Percentiles rank a stretch among this genome's conserved stretches.
phyloP scores from a whole-genome alignment of 176 grass and related monocot species.

The Oryza coarctata region DNA sequence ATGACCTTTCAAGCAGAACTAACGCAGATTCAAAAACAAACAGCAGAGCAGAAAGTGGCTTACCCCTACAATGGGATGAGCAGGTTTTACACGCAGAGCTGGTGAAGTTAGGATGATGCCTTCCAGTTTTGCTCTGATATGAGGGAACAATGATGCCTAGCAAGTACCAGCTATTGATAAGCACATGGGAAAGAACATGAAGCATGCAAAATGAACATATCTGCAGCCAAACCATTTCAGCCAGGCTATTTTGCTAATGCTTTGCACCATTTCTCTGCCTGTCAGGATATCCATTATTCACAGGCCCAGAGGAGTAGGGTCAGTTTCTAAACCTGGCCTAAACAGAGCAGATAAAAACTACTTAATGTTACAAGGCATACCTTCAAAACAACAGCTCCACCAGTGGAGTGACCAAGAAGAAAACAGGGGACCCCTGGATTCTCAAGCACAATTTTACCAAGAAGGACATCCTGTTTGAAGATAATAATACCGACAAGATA shows the following conservation, averaged over 20 bases:
- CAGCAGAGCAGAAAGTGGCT: conserved; percentile 9
- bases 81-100: conserved; percentile 87
- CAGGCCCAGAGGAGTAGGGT: conserved; percentile 58
- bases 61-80: conserved; percentile 98
- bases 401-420: conserved; percentile 94
- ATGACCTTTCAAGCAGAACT: neutral
- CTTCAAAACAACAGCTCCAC: conserved; percentile 93
- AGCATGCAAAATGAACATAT: conserved; percentile 36
- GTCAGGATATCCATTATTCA: conserved; percentile 43
- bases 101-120: conserved; percentile 96
- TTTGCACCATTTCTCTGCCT: conserved; percentile 60
- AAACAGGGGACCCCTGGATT: conserved; percentile 83
- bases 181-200: neutral
- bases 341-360: neutral
- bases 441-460: conserved; percentile 73
- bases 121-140: conserved; percentile 66
- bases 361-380: conserved; percentile 41
- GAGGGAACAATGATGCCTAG: conserved; percentile 79
- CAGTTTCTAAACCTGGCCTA: conserved; percentile 54
- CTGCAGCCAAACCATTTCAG: conserved; percentile 50
- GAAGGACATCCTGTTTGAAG: conserved; percentile 59
- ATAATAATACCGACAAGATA: neutral
- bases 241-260: conserved; percentile 48
- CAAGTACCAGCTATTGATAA: conserved; percentile 31
- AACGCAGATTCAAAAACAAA: neutral